A percentile compares a stretch with the other conserved stretches of the same genome.
phyloP scores from a whole-genome alignment of 768 basidiomycete genomes.

The Serpula lacrymans region DNA sequence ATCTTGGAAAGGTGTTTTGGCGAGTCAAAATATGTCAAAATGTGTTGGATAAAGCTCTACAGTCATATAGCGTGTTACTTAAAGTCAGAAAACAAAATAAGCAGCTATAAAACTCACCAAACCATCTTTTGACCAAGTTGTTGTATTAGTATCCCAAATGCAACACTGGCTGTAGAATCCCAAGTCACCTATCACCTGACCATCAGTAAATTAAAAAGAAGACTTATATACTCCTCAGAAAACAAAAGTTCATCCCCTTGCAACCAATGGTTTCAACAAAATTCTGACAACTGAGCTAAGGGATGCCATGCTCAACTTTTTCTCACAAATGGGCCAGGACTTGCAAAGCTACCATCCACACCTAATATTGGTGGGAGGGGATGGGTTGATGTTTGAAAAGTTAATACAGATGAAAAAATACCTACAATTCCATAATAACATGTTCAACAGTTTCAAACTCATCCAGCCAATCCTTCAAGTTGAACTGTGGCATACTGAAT shows the following conservation, averaged over 20 bases:
- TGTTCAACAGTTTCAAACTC: slow-evolving; percentile 4
- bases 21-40: too few relatives aligned
- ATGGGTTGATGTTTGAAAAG: slow-evolving; percentile 35
- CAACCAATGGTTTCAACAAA: slow-evolving; percentile 26
- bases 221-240: too few relatives aligned
- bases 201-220: too few relatives aligned
- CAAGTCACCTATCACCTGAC: too few relatives aligned
- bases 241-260: slow-evolving; percentile 26
- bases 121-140: too few relatives aligned
- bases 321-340: slow-evolving; percentile 29
- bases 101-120: too few relatives aligned
- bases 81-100: too few relatives aligned
- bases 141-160: too few relatives aligned
- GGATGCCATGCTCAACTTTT: slow-evolving; percentile 30
- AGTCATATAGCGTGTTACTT: too few relatives aligned
- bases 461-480: slow-evolving; percentile 4
- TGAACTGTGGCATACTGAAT: slow-evolving; percentile 27
- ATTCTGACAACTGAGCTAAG: slow-evolving; percentile 24
- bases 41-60: too few relatives aligned
- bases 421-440: slow-evolving; percentile 12
- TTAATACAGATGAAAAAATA: slow-evolving; percentile 10
- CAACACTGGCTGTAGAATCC: too few relatives aligned
- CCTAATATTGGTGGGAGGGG: slow-evolving; percentile 28
- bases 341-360: slow-evolving; percentile 14
- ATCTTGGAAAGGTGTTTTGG: too few relatives aligned